Conservation (phyloP, 345 rosid genomes). For the Fremontodendron californicum region DNA sequence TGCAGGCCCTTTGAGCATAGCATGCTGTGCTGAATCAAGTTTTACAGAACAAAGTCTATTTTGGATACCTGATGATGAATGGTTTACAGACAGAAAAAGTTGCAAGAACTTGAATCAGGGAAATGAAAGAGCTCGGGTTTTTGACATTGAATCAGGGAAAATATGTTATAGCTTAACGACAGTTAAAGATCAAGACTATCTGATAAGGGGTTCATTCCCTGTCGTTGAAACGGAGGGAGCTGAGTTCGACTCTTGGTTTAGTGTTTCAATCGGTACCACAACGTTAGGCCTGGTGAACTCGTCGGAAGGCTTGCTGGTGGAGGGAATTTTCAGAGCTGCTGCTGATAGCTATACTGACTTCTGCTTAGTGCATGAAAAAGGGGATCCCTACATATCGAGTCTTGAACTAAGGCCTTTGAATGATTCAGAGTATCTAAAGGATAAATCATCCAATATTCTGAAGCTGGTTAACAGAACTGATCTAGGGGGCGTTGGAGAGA, state of each 20-base stretch:
- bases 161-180: constrained; percentile 49
- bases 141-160: constrained; percentile 35
- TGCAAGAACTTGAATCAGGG: constrained; percentile 26
- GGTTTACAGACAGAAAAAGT: constrained; percentile 30
- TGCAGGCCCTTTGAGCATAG: constrained; percentile 57
- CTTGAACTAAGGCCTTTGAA: constrained; percentile 49
- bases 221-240: constrained; percentile 11
- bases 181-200: constrained; percentile 31
- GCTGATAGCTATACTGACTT: constrained; percentile 28
- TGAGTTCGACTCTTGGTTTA: constrained; percentile 17
- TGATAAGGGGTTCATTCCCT: constrained; percentile 44
- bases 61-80: constrained; percentile 39
- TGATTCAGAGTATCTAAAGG: constrained; percentile 33
- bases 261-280: constrained; percentile 41
- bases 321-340: constrained; percentile 53
- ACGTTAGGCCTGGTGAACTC: constrained; percentile 31
- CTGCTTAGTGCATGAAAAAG: constrained; percentile 39
- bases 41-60: constrained; percentile 22
- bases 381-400: constrained; percentile 44
- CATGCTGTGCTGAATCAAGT: constrained; percentile 42
- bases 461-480: constrained; percentile 43
- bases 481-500: constrained; percentile 30
- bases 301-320: constrained; percentile 26
- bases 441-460: constrained; percentile 29
- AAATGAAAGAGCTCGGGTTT: constrained; percentile 33